Percentiles rank a stretch among this genome's conserved stretches.
Evolutionary conservation across 2,329 filamentous ascomycete genomes (phyloP).

Genomic region (Geosmithia morbida): DNA sequence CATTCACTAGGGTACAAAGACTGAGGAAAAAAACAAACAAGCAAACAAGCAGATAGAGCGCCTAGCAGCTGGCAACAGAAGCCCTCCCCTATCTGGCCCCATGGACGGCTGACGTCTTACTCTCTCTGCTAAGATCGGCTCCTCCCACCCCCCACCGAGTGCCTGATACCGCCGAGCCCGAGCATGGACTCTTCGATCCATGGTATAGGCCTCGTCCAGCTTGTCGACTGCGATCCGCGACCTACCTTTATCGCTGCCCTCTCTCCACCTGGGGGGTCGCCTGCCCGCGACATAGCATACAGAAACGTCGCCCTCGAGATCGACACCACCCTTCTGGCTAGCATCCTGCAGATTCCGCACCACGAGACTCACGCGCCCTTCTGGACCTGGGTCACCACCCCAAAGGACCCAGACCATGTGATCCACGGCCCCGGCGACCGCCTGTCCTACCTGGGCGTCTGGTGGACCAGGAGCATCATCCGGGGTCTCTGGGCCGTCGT

Average conservation of each 20-base stretch:
- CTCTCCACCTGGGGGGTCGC: not conserved
- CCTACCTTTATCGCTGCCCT: slow-evolving; percentile 22
- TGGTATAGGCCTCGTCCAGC: slow-evolving; percentile 19
- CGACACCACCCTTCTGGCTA: slow-evolving; percentile 14
- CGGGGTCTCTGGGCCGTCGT: slow-evolving; percentile 21
- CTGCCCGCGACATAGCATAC: slow-evolving; percentile 13
- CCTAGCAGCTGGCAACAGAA: not conserved
- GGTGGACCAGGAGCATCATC: slow-evolving; percentile 22
- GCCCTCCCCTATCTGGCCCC: not conserved
- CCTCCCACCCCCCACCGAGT: not conserved
- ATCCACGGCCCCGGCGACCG: slow-evolving; percentile 7
- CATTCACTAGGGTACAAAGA: too few relatives aligned
- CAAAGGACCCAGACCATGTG: not conserved
- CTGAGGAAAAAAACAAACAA: not conserved
- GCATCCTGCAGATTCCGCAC: slow-evolving; percentile 13
- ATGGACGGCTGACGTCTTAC: not conserved
- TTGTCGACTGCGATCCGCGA: slow-evolving; percentile 24
- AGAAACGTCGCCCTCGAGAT: slow-evolving; percentile 20
- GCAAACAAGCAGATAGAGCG: too few relatives aligned
- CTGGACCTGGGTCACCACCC: slow-evolving; percentile 22
- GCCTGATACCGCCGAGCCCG: not conserved
- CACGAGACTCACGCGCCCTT: slow-evolving; percentile 17
- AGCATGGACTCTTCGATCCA: slow-evolving; percentile 3
- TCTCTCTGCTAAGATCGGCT: not conserved
- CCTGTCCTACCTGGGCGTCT: slow-evolving; percentile 14